Evolutionary conservation across 768 basidiomycete species (phyloP), one percentile per base, ranked within the genome.

Genomic region (Suillus discolor): DNA sequence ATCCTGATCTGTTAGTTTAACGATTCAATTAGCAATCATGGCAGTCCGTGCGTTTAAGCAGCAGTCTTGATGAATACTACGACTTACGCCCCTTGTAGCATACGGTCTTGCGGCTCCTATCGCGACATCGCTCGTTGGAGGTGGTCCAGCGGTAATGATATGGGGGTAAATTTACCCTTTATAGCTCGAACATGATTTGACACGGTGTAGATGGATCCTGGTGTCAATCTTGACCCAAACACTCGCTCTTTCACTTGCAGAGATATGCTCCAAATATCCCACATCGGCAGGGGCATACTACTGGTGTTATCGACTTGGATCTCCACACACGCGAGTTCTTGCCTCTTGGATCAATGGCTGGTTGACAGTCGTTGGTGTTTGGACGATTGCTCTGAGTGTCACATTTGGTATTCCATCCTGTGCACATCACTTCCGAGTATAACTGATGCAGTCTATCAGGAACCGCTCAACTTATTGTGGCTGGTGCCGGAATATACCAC

Each of bases 321-420:
- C 87, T 3, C 84, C 87, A 0, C 79, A 76, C 59, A 82, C 80
- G 63, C 79, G 84, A 62, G 74, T 88, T 9, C 69, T 88, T 6
- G 74, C 84, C 4, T 87, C 85, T 16, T 90, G 89, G 85, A 84
- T 90, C 55, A 86, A 87, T 65, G 89, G 89, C 11, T 91, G 89
- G 89, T 75, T 90, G 18, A 87, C 85, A 3, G 79, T 89, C 70
- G 87, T 89, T 36, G 89, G 89, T 25, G 87, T 89, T 18, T 90
- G 89, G 88, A 90, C 87, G 0, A 82, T 88, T 64, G 84, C 86
- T 25, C 70, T 89, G 45, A 88, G 87, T 12, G 88, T 88, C 8
- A 87, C 84, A 5, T 90, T 90, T 70, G 87, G 86, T 74, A 64
- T 28, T 41, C 39, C 2, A 34, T 44, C 39, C 13, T 36, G 55